phyloP scores from a whole-genome alignment of 2,329 filamentous ascomycete species.

The Emergomyces pasteurianus region DNA sequence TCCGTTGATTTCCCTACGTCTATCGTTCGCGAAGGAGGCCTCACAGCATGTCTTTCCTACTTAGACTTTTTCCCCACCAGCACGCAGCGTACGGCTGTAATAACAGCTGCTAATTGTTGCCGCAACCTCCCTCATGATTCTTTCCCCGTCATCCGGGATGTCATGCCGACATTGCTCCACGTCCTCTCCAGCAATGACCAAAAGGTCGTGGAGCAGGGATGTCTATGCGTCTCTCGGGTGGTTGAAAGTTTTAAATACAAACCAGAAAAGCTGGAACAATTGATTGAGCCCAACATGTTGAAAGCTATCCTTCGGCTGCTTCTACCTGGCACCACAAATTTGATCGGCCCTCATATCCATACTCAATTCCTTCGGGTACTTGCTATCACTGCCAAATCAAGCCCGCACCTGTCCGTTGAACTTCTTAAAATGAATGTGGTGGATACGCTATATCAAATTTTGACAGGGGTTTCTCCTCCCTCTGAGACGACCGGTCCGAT shows the following conservation, averaged over 20 bases:
- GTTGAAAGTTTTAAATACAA: constrained; percentile 94
- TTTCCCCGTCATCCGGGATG: constrained; percentile 80
- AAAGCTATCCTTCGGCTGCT: constrained; percentile 75
- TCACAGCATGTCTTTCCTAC: constrained; percentile 91
- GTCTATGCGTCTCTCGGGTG: constrained; percentile 86
- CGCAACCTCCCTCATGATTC: constrained; percentile 92
- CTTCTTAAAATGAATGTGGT: constrained; percentile 94
- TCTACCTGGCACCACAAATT: constrained; percentile 85
- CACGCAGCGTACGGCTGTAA: constrained; percentile 91
- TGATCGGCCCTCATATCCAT: constrained; percentile 88
- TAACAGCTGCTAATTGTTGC: constrained; percentile 95
- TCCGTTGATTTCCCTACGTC: constrained; percentile 89
- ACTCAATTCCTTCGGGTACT: constrained; percentile 91
- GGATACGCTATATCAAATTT: constrained; percentile 91
- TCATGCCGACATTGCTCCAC: constrained; percentile 89
- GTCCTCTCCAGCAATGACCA: constrained; percentile 89
- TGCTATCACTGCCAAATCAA: constrained; percentile 79
- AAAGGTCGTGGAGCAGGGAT: constrained; percentile 92
- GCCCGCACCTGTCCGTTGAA: constrained; percentile 74
- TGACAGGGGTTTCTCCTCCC: constrained; percentile 90
- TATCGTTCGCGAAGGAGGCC: constrained; percentile 88
- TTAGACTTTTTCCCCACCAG: constrained; percentile 96
- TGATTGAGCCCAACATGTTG: constrained; percentile 79
- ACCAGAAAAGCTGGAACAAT: constrained; percentile 75
- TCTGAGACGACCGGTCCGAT: constrained; percentile 53